Percentiles rank a stretch among this genome's conserved stretches.
phyloP scores from a whole-genome alignment of 331 rosid genomes.

The Acacia pycnantha region DNA sequence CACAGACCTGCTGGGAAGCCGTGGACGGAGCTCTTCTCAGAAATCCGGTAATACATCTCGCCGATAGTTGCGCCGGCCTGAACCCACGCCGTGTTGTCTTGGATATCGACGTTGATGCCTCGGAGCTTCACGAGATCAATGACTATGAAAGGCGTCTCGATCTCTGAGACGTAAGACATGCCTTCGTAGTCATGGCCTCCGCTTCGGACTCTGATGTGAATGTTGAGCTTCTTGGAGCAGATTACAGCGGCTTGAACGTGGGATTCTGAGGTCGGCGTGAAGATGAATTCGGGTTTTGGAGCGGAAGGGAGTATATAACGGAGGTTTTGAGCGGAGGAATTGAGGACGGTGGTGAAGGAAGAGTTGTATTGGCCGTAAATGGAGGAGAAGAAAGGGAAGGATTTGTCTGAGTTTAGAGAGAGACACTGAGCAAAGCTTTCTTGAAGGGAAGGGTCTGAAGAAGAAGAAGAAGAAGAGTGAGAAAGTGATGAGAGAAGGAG shows the following conservation, averaged over 20 bases:
- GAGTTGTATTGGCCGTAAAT: slow-evolving; percentile 42
- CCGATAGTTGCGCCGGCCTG: slow-evolving; percentile 73
- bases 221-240: slow-evolving; percentile 54
- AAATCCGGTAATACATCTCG: slow-evolving; percentile 63
- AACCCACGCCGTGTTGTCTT: slow-evolving; percentile 51
- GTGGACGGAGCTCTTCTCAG: slow-evolving; percentile 50
- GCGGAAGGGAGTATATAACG: slow-evolving; percentile 47
- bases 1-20: slow-evolving; percentile 75
- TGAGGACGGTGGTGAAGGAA: slow-evolving; percentile 42
- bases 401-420: slow-evolving; percentile 30
- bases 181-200: slow-evolving; percentile 86
- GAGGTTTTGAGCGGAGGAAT: slow-evolving; percentile 52
- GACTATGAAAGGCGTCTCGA: slow-evolving; percentile 56
- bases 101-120: slow-evolving; percentile 35
- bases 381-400: slow-evolving; percentile 36
- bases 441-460: slow-evolving; percentile 31
- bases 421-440: slow-evolving; percentile 47
- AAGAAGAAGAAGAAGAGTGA: slow-evolving; percentile 5
- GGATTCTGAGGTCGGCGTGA: slow-evolving; percentile 53
- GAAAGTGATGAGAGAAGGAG: slow-evolving; percentile 32
- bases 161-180: slow-evolving; percentile 56
- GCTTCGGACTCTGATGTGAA: slow-evolving; percentile 57
- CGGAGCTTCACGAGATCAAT: slow-evolving; percentile 57
- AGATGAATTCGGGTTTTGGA: slow-evolving; percentile 62
- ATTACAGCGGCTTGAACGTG: slow-evolving; percentile 63